A percentile compares a stretch with the other conserved stretches of the same genome.
These are phyloP conservation scores for Lentinula novae-zelandiae DNA, from an alignment of 1,284 basidiomycete genomes.

Conservation along the genomic window DNA sequence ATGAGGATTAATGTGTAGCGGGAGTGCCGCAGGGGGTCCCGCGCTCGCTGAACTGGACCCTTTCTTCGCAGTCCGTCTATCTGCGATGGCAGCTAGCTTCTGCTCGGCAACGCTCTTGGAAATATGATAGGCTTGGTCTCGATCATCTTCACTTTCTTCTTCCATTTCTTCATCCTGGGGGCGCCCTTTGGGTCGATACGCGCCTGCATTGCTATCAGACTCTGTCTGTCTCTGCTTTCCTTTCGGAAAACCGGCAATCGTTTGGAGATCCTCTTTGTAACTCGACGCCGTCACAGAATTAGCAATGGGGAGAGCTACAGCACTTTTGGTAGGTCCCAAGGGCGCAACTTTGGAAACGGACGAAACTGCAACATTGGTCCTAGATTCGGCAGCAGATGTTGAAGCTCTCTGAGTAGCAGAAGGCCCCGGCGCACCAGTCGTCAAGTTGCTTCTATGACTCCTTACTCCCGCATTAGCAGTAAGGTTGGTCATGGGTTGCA, in stretches of 20 bases:
- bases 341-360: conserved; percentile 1
- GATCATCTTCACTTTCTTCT: conserved; percentile 58
- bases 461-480: background rate
- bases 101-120: conserved; percentile 63
- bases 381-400: background rate
- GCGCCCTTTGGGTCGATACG: conserved; percentile 58
- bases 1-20: background rate
- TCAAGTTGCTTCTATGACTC: background rate
- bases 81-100: conserved; percentile 51
- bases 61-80: conserved; percentile 29
- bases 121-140: conserved; percentile 46
- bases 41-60: background rate
- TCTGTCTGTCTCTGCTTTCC: conserved; percentile 13
- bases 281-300: conserved; percentile 39
- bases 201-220: conserved; percentile 24
- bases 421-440: background rate
- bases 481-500: conserved; percentile 9
- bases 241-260: conserved; percentile 11
- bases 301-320: conserved; percentile 59
- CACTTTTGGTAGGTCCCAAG: conserved; percentile 58
- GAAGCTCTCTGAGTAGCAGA: background rate
- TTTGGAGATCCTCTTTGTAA: conserved; percentile 7
- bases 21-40: background rate
- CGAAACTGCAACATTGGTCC: background rate
- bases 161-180: conserved; percentile 70